Base-by-base conservation (phyloP, 805 yeast genomes). In the Pichia exigua region DNA sequence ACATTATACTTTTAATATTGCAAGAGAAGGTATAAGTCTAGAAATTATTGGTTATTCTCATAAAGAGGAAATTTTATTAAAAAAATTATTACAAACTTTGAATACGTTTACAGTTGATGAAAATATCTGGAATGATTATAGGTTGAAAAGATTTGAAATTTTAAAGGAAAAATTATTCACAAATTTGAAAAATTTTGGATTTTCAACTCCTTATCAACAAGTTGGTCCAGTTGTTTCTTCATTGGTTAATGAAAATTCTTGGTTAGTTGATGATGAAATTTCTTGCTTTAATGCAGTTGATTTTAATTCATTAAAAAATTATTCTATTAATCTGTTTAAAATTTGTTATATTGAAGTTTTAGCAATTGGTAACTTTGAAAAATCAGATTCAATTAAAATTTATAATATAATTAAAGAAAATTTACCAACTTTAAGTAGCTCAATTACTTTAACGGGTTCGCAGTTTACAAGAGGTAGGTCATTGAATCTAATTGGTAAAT, bases 11-110 rank as follows among this genome's bases (percentile, higher is more conserved):
- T 73, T 91, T 42, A 67, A 74, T 30, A 71, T 78, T 53, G 78
- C 84, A 50, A 76, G 84, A 55, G 89, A 83, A 57, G 96, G 97
- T 0, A 61, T 91, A 42, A 76, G 78, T 41, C 62, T 92, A 44
- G 79, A 78, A 46, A 72, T 89, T 22, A 72, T 75, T 41, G 99
- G 99, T 2, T 94, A 84, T 66, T 87, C 86, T 58, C 92, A 94
- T 65, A 92, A 92, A 61, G 70, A 89, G 45, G 75, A 78, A 20
- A 76, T 75, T 15, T 73, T 92, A 44, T 68, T 88, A 26, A 78
- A 76, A 46, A 76, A 81, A 51, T 78, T 91, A 26, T 65, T 88
- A 47, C 72, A 73, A 21, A 77, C 77, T 12, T 58, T 92, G 42
- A 64, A 72, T 24, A 61, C 61, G 5, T 86, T 83, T 57, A 65